phyloP scores from a whole-genome alignment of 2,329 filamentous ascomycete genomes.

The Fusarium scirpi region DNA sequence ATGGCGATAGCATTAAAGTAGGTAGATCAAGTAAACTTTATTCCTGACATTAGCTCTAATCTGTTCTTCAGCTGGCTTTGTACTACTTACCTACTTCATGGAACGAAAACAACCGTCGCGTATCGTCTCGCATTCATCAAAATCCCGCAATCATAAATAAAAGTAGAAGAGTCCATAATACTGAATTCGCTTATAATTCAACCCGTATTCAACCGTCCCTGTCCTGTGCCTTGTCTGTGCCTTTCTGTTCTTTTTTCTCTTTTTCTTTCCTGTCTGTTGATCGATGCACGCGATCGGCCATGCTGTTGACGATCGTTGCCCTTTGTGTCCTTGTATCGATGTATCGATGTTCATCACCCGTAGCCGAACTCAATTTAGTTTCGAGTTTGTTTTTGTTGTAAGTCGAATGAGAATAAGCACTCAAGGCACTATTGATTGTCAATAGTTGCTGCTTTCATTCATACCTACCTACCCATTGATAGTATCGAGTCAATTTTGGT shows the following conservation, averaged over 20 bases:
- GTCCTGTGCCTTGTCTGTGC: slow-evolving; percentile 24
- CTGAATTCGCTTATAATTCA: neutral
- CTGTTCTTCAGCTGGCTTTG: neutral
- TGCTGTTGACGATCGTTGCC: slow-evolving; percentile 30
- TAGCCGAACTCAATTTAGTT: slow-evolving; percentile 25
- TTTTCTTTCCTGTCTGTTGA: slow-evolving; percentile 10
- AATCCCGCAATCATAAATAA: neutral
- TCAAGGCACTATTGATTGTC: neutral
- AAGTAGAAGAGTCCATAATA: neutral
- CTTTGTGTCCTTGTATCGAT: slow-evolving; percentile 5
- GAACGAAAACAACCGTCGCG: slow-evolving; percentile 18
- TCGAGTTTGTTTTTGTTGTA: slow-evolving; percentile 17
- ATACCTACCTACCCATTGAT: neutral
- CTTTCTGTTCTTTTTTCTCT: slow-evolving; percentile 1
- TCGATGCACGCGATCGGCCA: slow-evolving; percentile 32
- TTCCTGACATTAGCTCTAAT: neutral
- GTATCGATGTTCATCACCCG: slow-evolving; percentile 31
- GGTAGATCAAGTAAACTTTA: slow-evolving; percentile 11
- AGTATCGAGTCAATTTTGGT: neutral
- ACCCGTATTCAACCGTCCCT: slow-evolving; percentile 4
- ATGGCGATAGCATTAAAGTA: neutral
- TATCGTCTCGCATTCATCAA: slow-evolving; percentile 2
- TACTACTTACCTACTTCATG: neutral
- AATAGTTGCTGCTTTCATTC: slow-evolving; percentile 2
- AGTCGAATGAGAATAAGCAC: slow-evolving; percentile 3